Base-by-base conservation (phyloP, 2,329 filamentous ascomycete genomes). In the Paraconiothyrium sp. region DNA sequence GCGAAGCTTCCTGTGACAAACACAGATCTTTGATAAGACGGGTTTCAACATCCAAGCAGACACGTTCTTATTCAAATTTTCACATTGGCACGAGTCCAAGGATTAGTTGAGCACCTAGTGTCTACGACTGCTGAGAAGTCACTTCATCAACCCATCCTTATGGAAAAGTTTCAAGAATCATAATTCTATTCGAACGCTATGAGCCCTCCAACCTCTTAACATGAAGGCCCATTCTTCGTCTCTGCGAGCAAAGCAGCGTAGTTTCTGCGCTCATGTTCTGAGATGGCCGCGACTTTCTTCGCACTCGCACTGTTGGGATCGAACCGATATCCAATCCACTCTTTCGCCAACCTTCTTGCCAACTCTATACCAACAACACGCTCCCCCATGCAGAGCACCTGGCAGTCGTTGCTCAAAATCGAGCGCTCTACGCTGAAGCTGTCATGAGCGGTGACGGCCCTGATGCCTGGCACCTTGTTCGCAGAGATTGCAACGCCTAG, bases 391-490 rank as follows among this genome's bases (percentile, higher is more conserved):
- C 93, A 96, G 64, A 96, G 81, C 35, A 96, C 92, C 80, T 97
- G 92, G 3, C 92, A 92, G 76, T 96, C 90, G 78, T 96, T 96
- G 81, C 90, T 93, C 72, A 94, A 80, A 11, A 96, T 86, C 22
- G 90, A 89, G 54, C 92, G 83, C 84, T 96, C 92, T 6, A 96
- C 92, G 59, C 86, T 90, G 83, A 94, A 97, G 67, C 89, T 90
- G 76, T 96, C 93, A 77, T 97, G 93, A 1, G 93, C 93, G 5
- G 92, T 96, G 20, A 96, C 93, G n/a, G 93, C 93, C 27, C 92
- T 84, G 63, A 96, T 88, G 6, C 92, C 92, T 59, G 89, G 90
- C 66, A 96, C 88, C 79, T 96, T 96, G 84, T 96, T 96, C 67
- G 93, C 93, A n/a, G 88, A 83, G 75, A 96, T 96, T 70, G 93